Percentiles rank a stretch among this genome's conserved stretches.
These are phyloP conservation scores for Thermomucor indicae-seudaticae DNA, from an alignment of 371 early-diverging fungal genomes.

Conservation along the genomic window DNA sequence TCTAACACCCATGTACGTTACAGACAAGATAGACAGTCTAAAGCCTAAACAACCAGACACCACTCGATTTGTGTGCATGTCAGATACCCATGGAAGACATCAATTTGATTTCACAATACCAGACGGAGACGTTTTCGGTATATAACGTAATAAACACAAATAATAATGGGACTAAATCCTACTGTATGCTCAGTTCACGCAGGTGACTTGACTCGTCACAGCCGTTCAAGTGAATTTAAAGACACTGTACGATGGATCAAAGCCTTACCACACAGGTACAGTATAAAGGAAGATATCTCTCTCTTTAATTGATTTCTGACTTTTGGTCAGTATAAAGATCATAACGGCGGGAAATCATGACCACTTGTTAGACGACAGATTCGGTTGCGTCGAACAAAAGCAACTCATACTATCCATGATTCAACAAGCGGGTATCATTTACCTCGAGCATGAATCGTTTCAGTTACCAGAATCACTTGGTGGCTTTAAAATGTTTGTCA, in stretches of 20 bases:
- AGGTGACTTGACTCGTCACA: constrained; percentile 34
- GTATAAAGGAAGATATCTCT: not conserved
- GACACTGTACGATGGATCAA: constrained; percentile 28
- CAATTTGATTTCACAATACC: constrained; percentile 29
- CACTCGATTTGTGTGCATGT: constrained; percentile 40
- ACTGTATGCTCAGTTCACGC: constrained; percentile 29
- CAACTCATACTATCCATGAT: constrained; percentile 16
- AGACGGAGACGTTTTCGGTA: constrained; percentile 41
- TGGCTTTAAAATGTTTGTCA: constrained; percentile 39
- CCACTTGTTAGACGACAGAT: constrained; percentile 23
- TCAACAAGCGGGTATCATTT: constrained; percentile 28
- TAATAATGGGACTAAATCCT: not conserved
- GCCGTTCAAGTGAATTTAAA: constrained; percentile 14
- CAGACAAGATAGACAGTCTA: constrained; percentile 1
- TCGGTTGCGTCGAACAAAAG: constrained; percentile 12
- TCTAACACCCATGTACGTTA: constrained; percentile 2
- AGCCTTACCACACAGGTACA: constrained; percentile 28
- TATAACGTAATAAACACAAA: not conserved
- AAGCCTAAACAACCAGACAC: constrained; percentile 5
- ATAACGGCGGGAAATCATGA: constrained; percentile 58
- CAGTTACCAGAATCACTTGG: constrained; percentile 28
- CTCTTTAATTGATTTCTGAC: not conserved
- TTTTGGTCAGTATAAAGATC: constrained; percentile 36
- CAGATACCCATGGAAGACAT: constrained; percentile 36
- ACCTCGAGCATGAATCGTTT: constrained; percentile 44